Evolutionary conservation across 805 yeast species (phyloP).

Genomic region (Myxozyma vanderwaltii): DNA sequence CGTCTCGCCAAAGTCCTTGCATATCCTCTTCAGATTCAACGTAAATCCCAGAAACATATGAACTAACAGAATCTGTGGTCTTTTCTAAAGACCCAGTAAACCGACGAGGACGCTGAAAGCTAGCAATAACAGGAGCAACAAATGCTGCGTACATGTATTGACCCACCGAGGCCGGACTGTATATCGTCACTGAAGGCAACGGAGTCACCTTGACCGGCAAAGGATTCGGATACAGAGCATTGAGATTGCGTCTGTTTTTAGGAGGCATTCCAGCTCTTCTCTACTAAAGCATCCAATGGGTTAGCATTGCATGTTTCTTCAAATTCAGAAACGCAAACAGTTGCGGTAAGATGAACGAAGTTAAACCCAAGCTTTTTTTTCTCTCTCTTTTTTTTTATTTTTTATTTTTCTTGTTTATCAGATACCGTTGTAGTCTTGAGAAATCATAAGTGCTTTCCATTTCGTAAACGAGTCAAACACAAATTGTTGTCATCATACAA

Average conservation of each 20-base stretch:
- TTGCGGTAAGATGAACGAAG: no score
- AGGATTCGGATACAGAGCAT: slow-evolving; percentile 50
- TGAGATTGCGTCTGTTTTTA: slow-evolving; percentile 34
- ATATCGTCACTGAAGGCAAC: slow-evolving; percentile 51
- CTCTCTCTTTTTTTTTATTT: no score
- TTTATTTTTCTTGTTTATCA: slow-evolving; percentile 47
- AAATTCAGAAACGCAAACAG: no score
- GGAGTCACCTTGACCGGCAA: slow-evolving; percentile 56
- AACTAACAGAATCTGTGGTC: slow-evolving; percentile 20
- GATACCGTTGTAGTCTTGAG: slow-evolving; percentile 95
- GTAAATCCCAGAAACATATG: slow-evolving; percentile 42
- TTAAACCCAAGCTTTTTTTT: no score
- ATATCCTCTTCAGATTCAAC: slow-evolving; percentile 48
- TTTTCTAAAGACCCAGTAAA: slow-evolving; percentile 31
- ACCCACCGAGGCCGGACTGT: slow-evolving; percentile 69
- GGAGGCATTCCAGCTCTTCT: slow-evolving; percentile 5
- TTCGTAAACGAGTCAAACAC: slow-evolving; percentile 29
- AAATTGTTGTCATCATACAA: slow-evolving; percentile 19
- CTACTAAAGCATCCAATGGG: background rate
- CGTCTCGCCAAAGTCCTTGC: slow-evolving; percentile 70
- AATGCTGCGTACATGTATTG: slow-evolving; percentile 45
- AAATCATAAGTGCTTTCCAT: slow-evolving; percentile 32
- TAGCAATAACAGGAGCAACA: slow-evolving; percentile 1
- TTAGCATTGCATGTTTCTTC: no score
- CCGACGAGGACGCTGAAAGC: slow-evolving; percentile 13